Evolutionary conservation across 768 basidiomycete genomes (phyloP).

Genomic region (Auricularia sp.): DNA sequence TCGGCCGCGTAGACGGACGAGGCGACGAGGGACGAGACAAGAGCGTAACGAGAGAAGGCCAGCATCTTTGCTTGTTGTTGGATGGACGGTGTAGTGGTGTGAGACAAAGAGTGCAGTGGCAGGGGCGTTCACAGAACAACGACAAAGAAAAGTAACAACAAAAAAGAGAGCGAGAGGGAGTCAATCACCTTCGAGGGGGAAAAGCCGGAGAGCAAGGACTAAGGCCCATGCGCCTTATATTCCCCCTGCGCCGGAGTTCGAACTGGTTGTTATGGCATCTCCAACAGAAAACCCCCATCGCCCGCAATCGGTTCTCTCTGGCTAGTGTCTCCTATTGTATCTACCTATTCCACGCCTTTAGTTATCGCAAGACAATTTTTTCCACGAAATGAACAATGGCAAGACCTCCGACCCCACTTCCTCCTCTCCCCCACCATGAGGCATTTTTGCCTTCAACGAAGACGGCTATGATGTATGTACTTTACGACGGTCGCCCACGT

Average conservation of each 20-base stretch:
- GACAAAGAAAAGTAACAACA: not conserved
- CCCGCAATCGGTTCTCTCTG: not conserved
- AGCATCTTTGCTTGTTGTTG: not conserved
- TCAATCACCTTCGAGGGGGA: slow-evolving; percentile 3
- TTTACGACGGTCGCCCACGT: too few species aligned
- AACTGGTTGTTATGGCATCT: not conserved
- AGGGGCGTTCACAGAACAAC: slow-evolving; percentile 1
- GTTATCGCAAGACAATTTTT: too few species aligned
- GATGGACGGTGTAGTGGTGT: not conserved
- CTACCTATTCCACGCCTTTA: not conserved
- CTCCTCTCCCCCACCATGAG: not conserved
- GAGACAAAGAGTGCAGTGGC: not conserved
- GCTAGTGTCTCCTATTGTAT: not conserved
- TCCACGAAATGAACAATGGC: too few species aligned
- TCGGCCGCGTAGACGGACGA: not conserved
- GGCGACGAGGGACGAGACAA: slow-evolving; percentile 1
- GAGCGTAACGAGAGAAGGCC: not conserved
- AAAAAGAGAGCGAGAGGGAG: slow-evolving; percentile 1
- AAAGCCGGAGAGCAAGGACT: not conserved
- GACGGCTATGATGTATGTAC: not conserved
- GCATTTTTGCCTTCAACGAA: not conserved
- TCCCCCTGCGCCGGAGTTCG: not conserved
- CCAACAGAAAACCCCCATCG: not conserved
- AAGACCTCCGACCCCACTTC: not conserved
- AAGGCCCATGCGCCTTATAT: not conserved